Conservation (phyloP, 176 grass and related monocot species). For the Triticum urartu region DNA sequence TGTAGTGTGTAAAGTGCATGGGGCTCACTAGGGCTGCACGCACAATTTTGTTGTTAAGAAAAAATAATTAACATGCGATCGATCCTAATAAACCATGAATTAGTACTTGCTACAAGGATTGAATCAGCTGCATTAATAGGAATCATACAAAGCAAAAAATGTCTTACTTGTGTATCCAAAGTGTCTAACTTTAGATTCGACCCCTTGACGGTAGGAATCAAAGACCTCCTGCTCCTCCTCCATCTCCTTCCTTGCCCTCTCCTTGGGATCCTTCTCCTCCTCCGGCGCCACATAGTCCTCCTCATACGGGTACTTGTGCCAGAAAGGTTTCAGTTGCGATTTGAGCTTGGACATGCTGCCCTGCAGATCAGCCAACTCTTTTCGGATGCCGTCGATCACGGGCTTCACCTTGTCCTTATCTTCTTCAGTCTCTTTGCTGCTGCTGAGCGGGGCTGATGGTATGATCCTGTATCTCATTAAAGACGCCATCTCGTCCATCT, state of each 20-base stretch:
- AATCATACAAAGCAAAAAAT: too few relatives aligned
- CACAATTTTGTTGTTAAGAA: background rate
- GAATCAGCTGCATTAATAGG: too few relatives aligned
- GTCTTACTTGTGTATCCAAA: background rate
- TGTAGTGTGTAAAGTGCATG: background rate
- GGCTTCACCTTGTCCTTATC: too few relatives aligned
- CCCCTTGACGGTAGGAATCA: background rate
- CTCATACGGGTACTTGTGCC: background rate
- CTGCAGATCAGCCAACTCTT: background rate
- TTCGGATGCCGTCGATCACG: background rate
- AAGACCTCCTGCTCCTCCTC: background rate
- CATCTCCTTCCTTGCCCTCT: background rate
- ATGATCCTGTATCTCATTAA: background rate
- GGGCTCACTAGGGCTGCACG: background rate
- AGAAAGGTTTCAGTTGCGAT: background rate
- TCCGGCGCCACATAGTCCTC: background rate
- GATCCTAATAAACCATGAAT: background rate
- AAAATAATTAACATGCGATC: background rate
- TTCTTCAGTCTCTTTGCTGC: background rate
- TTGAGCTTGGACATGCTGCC: background rate
- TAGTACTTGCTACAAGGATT: background rate
- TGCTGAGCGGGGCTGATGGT: background rate
- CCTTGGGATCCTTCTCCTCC: background rate
- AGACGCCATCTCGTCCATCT: background rate
- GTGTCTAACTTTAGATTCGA: background rate